Conservation (phyloP, 805 yeast species). For the Yarrowia deformans region DNA sequence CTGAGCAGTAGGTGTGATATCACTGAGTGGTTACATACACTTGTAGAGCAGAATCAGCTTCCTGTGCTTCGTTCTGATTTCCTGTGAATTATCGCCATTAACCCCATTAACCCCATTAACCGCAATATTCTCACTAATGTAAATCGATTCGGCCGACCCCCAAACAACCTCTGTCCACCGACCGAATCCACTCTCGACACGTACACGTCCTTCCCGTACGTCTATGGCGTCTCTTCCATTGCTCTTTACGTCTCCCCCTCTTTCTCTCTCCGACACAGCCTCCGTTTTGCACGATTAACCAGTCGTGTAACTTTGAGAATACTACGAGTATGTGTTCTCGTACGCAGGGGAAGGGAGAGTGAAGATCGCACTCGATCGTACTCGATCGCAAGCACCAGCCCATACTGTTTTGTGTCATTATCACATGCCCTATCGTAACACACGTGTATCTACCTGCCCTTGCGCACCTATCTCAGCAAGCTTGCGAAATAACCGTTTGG, state of each 20-base stretch:
- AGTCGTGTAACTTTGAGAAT: conserved; percentile 1
- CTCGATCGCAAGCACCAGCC: too few species aligned
- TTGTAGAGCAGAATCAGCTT: too few species aligned
- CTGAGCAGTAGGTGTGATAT: too few species aligned
- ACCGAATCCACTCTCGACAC: neutral
- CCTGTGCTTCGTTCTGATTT: too few species aligned
- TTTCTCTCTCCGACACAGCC: neutral
- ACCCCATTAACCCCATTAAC: neutral
- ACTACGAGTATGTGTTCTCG: neutral
- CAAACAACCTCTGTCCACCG: neutral
- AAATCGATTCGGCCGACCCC: neutral
- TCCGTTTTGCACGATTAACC: neutral
- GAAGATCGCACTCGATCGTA: too few species aligned
- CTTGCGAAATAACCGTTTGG: too few species aligned
- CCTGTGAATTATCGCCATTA: neutral
- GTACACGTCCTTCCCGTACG: neutral
- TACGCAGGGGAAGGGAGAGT: neutral
- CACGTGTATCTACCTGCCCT: too few species aligned
- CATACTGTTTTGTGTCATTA: too few species aligned
- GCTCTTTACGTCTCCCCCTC: neutral
- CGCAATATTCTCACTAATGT: neutral
- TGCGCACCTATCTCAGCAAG: too few species aligned
- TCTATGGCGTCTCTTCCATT: neutral
- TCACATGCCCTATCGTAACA: too few species aligned
- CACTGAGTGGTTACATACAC: too few species aligned